These are phyloP conservation scores for Sporothrix phasma DNA, from an alignment of 2,329 filamentous ascomycete species.

Conservation along the genomic window DNA sequence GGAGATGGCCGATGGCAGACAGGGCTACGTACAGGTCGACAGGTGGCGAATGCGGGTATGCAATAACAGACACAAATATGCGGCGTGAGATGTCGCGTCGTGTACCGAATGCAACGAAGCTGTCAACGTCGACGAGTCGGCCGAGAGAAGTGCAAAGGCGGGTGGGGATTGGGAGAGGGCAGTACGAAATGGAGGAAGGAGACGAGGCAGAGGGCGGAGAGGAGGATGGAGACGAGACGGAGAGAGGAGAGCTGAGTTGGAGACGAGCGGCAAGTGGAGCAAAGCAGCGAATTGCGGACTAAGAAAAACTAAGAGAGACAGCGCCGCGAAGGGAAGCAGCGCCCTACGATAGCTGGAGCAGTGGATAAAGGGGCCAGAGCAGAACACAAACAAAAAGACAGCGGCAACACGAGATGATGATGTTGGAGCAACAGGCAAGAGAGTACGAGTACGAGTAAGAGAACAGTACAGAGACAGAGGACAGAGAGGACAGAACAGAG, in stretches of 20 bases:
- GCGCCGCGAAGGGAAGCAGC: neutral
- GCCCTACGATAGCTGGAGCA: constrained; percentile 1
- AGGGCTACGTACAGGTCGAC: no score
- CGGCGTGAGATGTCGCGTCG: neutral
- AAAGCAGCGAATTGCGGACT: constrained; percentile 1
- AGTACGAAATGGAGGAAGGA: neutral
- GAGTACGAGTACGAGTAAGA: no score
- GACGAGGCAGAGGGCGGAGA: neutral
- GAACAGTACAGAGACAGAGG: no score
- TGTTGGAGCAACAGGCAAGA: neutral
- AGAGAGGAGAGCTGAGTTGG: constrained; percentile 4
- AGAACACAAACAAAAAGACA: neutral
- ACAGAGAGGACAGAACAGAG: no score
- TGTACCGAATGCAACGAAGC: neutral
- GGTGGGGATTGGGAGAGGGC: neutral
- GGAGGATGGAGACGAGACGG: neutral
- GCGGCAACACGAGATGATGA: neutral
- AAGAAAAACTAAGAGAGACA: neutral
- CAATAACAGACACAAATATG: neutral
- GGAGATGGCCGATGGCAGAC: neutral
- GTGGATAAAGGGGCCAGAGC: neutral
- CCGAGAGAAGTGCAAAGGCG: neutral
- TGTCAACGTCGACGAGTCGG: neutral
- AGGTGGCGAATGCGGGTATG: neutral
- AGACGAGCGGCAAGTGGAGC: neutral